Base-by-base conservation (phyloP, 495 filamentous ascomycete genomes). In the Lophiotrema nucula region DNA sequence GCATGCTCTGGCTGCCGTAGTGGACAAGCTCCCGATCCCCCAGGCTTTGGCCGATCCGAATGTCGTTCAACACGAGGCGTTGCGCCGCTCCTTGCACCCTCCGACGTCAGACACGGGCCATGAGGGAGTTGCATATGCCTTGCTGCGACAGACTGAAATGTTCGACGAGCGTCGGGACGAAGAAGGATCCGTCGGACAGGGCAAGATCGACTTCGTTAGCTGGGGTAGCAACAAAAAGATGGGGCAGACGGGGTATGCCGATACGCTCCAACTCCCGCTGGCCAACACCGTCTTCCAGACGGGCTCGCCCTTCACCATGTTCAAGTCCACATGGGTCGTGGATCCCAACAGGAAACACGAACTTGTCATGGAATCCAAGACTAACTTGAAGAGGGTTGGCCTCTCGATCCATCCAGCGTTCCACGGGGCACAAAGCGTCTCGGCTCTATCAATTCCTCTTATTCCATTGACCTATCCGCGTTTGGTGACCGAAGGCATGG, bases 261-360 rank as follows among this genome's bases (percentile, higher is more conserved):
- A 54, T 24, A 41, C 41, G 6, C 27, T 66, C 8, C 46, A 46
- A 23, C 39, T 67, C 47, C 88, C 87, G 6, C 76, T 91, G 23
- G 86, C 89, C 53, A 89, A 90, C 62, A 93, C 89, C 0, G 64
- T 91, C 12, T 93, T 92, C 64, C 72, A 80, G 42, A 92, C 83
- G 61, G 88, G 87, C 24, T 81, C 73, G 37, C 74, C 78, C 27
- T 80, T 82, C 16, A 88, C 85, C 2, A 73, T 91, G 12, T 70
- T 79, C 22, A 75, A 75, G 12, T 81, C 79, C 58, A 74, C 66
- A 28, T 91, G 87, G 87, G 39, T 13, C 10, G 8, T 8, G 31
- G 18, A 18, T 21, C 39, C 8, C 6, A 18, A 21, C 11, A 21
- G 39, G 6, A 18, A 43, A 6, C 6, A 18, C 10, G 19, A 43